Percentiles rank a stretch among this genome's conserved stretches.
Evolutionary conservation across 139 green algal genomes (phyloP).

Genomic region (Micromonas pusilla): DNA sequence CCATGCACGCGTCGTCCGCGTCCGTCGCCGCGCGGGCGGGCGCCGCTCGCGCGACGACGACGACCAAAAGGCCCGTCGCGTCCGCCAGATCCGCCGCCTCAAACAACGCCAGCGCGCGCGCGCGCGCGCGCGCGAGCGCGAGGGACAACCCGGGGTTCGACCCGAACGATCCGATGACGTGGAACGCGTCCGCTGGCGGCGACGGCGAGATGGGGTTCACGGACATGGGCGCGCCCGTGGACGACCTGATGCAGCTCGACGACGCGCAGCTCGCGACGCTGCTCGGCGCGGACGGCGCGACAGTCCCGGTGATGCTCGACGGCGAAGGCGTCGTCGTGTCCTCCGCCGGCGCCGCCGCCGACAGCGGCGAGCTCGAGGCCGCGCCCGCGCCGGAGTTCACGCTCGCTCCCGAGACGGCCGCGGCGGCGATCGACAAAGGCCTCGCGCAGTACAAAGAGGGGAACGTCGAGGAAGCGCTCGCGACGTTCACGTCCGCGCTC

Average conservation of each 20-base stretch:
- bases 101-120: too few relatives aligned
- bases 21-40: not conserved
- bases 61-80: not conserved
- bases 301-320: not conserved
- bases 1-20: too few relatives aligned
- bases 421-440: not conserved
- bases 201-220: not conserved
- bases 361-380: not conserved
- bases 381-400: not conserved
- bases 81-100: not conserved
- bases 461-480: not conserved
- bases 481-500: not conserved
- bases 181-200: constrained; percentile 1
- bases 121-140: not conserved
- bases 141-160: not conserved
- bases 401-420: not conserved
- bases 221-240: not conserved
- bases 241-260: not conserved
- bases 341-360: not conserved
- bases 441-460: not conserved
- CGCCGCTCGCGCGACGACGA: constrained; percentile 2
- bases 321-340: not conserved
- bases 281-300: not conserved
- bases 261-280: constrained; percentile 10
- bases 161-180: constrained; percentile 14